Percentiles rank a stretch among this genome's conserved stretches.
These are phyloP conservation scores for Pleurotus tuoliensis DNA, from an alignment of 768 basidiomycete genomes.

Conservation along the genomic window DNA sequence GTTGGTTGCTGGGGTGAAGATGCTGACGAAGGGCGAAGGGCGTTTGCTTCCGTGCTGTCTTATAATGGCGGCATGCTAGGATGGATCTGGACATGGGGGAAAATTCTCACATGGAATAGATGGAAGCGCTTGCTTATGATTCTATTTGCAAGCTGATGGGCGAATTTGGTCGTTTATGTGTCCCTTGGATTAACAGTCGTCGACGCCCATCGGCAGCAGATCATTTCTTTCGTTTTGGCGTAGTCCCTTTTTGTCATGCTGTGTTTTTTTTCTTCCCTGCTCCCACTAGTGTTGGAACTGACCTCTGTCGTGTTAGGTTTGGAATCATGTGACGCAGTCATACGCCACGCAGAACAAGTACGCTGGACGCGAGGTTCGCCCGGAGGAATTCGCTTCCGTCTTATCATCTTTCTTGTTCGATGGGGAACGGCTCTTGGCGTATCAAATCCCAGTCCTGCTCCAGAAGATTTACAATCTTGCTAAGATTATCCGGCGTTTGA, in stretches of 20 bases:
- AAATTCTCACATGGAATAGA: slow-evolving; percentile 3
- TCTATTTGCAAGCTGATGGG: neutral
- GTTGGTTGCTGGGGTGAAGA: slow-evolving; percentile 1
- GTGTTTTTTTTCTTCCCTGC: slow-evolving; percentile 9
- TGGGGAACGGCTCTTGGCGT: slow-evolving; percentile 76
- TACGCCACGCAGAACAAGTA: slow-evolving; percentile 97
- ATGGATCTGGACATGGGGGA: slow-evolving; percentile 3
- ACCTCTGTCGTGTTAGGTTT: slow-evolving; percentile 56
- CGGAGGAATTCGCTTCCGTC: slow-evolving; percentile 79
- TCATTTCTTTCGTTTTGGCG: neutral
- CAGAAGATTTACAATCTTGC: slow-evolving; percentile 94
- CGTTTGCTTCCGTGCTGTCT: neutral
- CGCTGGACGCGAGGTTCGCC: slow-evolving; percentile 84
- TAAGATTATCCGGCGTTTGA: slow-evolving; percentile 81
- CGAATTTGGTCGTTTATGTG: neutral
- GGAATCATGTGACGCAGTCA: slow-evolving; percentile 80
- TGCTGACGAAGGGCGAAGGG: neutral
- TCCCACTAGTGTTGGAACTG: slow-evolving; percentile 5
- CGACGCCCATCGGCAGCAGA: neutral
- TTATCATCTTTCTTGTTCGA: slow-evolving; percentile 83
- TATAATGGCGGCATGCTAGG: slow-evolving; percentile 2
- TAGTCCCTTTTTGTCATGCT: slow-evolving; percentile 3
- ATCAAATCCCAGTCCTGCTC: slow-evolving; percentile 89
- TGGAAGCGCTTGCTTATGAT: slow-evolving; percentile 7
- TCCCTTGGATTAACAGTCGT: neutral